Evolutionary conservation across 2,329 filamentous ascomycete species (phyloP).

Genomic region (Fusarium chuoi): DNA sequence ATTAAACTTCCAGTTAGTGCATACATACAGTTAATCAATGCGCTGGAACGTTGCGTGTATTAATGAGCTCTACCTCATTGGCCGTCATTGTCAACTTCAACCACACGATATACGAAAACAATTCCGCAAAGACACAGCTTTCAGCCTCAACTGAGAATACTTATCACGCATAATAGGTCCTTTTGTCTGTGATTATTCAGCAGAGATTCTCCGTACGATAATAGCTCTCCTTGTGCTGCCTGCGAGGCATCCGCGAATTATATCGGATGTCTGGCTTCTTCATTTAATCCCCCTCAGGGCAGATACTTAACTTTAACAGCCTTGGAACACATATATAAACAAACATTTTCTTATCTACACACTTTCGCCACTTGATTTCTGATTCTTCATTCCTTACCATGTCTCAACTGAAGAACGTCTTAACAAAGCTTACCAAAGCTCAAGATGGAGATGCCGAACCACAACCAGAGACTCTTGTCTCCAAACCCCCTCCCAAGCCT

Average conservation of each 20-base stretch:
- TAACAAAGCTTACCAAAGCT: constrained; percentile 30
- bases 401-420: constrained; percentile 34
- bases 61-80: constrained; percentile 39
- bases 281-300: not conserved
- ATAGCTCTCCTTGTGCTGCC: not conserved
- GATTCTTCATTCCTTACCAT: constrained; percentile 13
- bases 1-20: constrained; percentile 10
- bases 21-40: constrained; percentile 11
- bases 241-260: constrained; percentile 2
- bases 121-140: not conserved
- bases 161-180: not conserved
- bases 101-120: constrained; percentile 21
- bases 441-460: constrained; percentile 11
- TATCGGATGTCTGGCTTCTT: not conserved
- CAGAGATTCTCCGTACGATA: not conserved
- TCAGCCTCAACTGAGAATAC: not conserved
- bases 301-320: constrained; percentile 4
- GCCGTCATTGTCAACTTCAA: constrained; percentile 7
- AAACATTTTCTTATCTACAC: not conserved
- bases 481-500: constrained; percentile 53
- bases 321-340: not conserved
- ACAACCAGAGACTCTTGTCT: constrained; percentile 38
- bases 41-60: constrained; percentile 47
- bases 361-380: not conserved
- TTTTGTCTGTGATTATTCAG: not conserved